phyloP scores from a whole-genome alignment of 257 asterid genomes.

The Prunella vulgaris region DNA sequence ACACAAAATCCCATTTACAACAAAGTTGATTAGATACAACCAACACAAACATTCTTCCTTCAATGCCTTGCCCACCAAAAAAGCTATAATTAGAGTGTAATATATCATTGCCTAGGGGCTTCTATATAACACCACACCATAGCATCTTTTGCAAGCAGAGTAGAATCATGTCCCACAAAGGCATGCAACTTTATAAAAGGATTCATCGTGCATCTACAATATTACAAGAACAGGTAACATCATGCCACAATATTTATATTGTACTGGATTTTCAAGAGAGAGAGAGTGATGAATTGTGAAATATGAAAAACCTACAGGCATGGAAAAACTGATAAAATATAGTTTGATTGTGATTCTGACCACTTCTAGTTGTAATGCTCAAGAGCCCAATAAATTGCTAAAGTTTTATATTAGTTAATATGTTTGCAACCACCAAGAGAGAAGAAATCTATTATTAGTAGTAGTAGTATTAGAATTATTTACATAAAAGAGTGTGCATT shows the following conservation, averaged over 20 bases:
- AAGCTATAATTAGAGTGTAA: background rate
- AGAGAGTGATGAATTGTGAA: background rate
- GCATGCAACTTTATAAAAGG: background rate
- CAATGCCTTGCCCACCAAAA: background rate
- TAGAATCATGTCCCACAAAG: background rate
- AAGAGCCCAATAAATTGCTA: background rate
- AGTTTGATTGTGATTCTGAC: background rate
- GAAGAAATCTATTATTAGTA: background rate
- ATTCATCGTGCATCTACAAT: background rate
- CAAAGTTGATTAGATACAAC: background rate
- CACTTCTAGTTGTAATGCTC: background rate
- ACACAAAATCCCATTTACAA: background rate
- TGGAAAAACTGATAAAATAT: background rate
- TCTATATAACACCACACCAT: background rate
- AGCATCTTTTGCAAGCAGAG: background rate
- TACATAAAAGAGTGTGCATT: background rate
- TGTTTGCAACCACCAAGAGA: background rate
- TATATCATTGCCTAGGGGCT: background rate
- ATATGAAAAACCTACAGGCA: background rate
- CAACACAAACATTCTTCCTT: background rate
- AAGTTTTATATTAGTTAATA: background rate
- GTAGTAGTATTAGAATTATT: background rate
- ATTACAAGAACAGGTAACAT: background rate
- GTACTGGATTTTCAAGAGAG: background rate
- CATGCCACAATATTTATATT: background rate